These are phyloP conservation scores for Cytospora mali DNA, from an alignment of 2,329 filamentous ascomycete species.

Conservation along the genomic window DNA sequence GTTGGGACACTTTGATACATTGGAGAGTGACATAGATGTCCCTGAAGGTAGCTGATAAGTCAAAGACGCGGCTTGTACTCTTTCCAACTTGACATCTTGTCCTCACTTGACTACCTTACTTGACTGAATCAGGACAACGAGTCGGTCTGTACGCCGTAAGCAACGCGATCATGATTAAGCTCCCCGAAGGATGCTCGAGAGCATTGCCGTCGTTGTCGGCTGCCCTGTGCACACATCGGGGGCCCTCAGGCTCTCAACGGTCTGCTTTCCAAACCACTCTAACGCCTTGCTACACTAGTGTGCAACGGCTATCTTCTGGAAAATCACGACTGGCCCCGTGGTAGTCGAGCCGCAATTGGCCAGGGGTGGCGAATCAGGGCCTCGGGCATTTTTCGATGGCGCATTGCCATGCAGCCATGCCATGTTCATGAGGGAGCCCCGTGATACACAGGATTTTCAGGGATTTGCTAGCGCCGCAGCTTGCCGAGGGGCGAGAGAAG, in stretches of 20 bases:
- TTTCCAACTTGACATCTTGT: background rate
- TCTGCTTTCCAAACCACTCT: background rate
- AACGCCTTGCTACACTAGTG: slow-evolving; percentile 15
- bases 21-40: background rate
- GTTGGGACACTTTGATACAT: background rate
- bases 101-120: too few relatives aligned
- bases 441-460: slow-evolving; percentile 25
- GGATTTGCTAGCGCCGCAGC: slow-evolving; percentile 24
- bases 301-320: slow-evolving; percentile 11
- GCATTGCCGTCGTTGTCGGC: slow-evolving; percentile 2
- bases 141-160: background rate
- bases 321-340: slow-evolving; percentile 15
- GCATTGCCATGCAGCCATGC: slow-evolving; percentile 21
- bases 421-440: slow-evolving; percentile 25
- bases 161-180: background rate
- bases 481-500: slow-evolving; percentile 22
- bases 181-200: background rate
- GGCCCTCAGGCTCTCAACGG: slow-evolving; percentile 12
- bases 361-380: slow-evolving; percentile 22
- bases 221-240: slow-evolving; percentile 21
- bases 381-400: slow-evolving; percentile 16
- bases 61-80: background rate
- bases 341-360: slow-evolving; percentile 11
- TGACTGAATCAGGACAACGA: background rate
- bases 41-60: too few relatives aligned